These are phyloP conservation scores for Acacia confusa DNA, from an alignment of 306 rosid genomes.

Conservation along the genomic window DNA sequence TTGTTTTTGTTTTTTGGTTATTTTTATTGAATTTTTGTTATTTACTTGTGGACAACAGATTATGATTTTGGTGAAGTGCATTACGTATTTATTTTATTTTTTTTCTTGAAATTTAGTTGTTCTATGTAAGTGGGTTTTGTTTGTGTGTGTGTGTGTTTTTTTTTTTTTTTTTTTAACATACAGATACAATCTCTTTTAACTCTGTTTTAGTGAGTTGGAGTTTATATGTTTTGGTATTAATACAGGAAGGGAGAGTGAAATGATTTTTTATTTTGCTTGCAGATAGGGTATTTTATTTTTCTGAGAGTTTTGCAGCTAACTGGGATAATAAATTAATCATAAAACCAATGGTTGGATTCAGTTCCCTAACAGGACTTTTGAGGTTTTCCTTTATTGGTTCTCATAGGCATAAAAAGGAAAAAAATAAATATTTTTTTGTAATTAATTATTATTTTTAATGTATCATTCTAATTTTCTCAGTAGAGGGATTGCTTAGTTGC, in stretches of 20 bases:
- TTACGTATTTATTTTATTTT: neutral
- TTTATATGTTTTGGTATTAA: neutral
- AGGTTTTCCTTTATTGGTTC: neutral
- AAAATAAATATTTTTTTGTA: neutral
- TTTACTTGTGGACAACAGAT: neutral
- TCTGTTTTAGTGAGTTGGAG: neutral
- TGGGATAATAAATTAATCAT: neutral
- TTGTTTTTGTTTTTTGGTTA: neutral
- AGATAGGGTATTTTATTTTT: neutral
- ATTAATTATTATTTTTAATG: neutral
- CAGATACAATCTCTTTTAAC: neutral
- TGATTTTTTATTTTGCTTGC: neutral
- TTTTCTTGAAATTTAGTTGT: slow-evolving; percentile 4
- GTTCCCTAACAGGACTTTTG: neutral
- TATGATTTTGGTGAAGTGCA: neutral
- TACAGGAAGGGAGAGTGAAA: neutral
- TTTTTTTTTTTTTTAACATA: neutral
- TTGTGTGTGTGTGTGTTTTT: neutral
- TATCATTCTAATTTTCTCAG: neutral
- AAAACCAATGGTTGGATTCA: neutral
- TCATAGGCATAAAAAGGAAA: neutral
- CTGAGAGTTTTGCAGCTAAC: neutral
- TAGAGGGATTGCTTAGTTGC: neutral
- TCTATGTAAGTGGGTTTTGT: slow-evolving; percentile 8
- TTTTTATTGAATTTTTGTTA: slow-evolving; percentile 16